These are phyloP conservation scores for Fusarium torreyae DNA, from an alignment of 2,329 filamentous ascomycete species.

Conservation along the genomic window DNA sequence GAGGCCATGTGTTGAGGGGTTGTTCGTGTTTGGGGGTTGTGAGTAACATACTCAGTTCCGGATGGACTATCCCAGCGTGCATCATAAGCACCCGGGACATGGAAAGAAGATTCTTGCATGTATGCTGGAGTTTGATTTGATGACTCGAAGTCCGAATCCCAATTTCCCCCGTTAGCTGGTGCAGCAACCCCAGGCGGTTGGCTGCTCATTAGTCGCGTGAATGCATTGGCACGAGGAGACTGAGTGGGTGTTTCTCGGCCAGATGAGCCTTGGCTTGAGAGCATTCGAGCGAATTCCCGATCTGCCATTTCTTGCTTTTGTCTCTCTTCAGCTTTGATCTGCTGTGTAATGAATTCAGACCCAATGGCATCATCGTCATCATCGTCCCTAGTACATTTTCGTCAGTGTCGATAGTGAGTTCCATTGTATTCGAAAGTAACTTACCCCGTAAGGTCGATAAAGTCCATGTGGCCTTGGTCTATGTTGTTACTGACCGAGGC, in stretches of 20 bases:
- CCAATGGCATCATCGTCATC: slow-evolving; percentile 53
- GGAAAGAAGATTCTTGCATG: background rate
- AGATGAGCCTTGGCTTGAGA: slow-evolving; percentile 47
- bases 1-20: slow-evolving; percentile 6
- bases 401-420: slow-evolving; percentile 9
- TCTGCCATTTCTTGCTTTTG: slow-evolving; percentile 51
- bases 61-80: slow-evolving; percentile 37
- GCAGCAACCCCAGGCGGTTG: slow-evolving; percentile 41
- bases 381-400: slow-evolving; percentile 51
- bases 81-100: slow-evolving; percentile 45
- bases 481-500: slow-evolving; percentile 12
- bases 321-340: slow-evolving; percentile 55
- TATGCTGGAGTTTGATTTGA: slow-evolving; percentile 8
- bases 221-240: slow-evolving; percentile 42
- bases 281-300: slow-evolving; percentile 48
- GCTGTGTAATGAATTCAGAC: slow-evolving; percentile 51
- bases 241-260: slow-evolving; percentile 5
- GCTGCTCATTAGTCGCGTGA: slow-evolving; percentile 51
- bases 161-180: background rate
- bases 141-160: background rate
- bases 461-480: slow-evolving; percentile 41
- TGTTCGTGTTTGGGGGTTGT: slow-evolving; percentile 6
- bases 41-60: slow-evolving; percentile 7
- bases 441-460: slow-evolving; percentile 63
- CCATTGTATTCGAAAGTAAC: slow-evolving; percentile 8